Conservation (phyloP, 345 rosid genomes). For the Acer negundo region DNA sequence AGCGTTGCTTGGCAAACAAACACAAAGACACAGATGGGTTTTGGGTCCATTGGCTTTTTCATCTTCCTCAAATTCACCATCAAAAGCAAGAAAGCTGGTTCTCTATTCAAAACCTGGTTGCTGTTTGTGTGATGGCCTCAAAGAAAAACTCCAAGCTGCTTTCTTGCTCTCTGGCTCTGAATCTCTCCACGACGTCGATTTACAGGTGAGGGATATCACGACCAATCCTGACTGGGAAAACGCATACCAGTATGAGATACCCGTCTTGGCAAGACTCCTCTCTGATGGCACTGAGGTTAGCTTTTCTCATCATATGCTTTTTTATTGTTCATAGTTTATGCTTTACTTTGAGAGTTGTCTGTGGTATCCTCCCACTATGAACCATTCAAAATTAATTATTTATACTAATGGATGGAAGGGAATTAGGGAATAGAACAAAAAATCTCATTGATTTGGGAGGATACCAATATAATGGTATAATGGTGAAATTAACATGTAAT, state of each 20-base stretch:
- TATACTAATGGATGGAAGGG: background rate
- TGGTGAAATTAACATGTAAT: background rate
- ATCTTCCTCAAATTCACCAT: constrained; percentile 20
- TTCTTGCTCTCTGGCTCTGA: constrained; percentile 64
- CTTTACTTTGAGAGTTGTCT: background rate
- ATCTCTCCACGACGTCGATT: constrained; percentile 71
- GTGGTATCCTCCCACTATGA: too few species aligned
- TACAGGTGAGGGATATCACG: constrained; percentile 82
- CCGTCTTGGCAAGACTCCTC: constrained; percentile 65
- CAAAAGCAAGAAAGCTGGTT: constrained; percentile 50
- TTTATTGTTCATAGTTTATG: background rate
- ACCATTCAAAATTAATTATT: background rate
- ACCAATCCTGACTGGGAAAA: constrained; percentile 77
- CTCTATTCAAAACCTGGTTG: constrained; percentile 90
- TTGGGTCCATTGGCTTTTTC: constrained; percentile 35
- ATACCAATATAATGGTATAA: too few species aligned
- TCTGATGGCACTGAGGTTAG: constrained; percentile 73
- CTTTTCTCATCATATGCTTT: background rate
- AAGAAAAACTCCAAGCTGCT: constrained; percentile 82
- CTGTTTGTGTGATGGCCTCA: constrained; percentile 95
- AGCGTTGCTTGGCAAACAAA: constrained; percentile 31
- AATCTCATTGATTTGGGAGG: background rate
- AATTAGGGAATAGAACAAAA: background rate
- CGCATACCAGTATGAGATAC: constrained; percentile 82
- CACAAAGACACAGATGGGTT: constrained; percentile 28